Evolutionary conservation across 257 asterid species (phyloP).

Genomic region (Solanum pinnatisectum): DNA sequence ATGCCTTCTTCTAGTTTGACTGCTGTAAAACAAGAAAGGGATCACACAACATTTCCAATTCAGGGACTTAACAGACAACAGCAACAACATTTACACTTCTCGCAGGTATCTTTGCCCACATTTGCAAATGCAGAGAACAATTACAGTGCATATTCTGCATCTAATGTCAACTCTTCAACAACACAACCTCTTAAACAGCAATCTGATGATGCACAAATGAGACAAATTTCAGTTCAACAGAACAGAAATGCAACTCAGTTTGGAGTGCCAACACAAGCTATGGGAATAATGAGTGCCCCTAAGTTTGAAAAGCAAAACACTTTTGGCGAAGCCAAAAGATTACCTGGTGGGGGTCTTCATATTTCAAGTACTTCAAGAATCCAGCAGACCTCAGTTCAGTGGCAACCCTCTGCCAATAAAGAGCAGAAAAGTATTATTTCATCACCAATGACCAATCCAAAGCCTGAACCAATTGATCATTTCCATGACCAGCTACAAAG

Average conservation of each 20-base stretch:
- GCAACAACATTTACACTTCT: slow-evolving; percentile 45
- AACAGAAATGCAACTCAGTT: slow-evolving; percentile 32
- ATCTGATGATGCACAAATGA: slow-evolving; percentile 55
- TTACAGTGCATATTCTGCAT: slow-evolving; percentile 49
- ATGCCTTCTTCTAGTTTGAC: slow-evolving; percentile 28
- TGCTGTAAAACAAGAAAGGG: slow-evolving; percentile 55
- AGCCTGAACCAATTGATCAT: slow-evolving; percentile 70
- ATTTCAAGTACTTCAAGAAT: slow-evolving; percentile 26
- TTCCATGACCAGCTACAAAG: slow-evolving; percentile 47
- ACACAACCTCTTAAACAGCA: slow-evolving; percentile 46
- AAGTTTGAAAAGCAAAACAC: slow-evolving; percentile 53
- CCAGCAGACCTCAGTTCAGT: slow-evolving; percentile 34
- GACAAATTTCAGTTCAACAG: slow-evolving; percentile 56
- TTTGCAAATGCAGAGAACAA: slow-evolving; percentile 44
- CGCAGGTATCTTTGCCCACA: slow-evolving; percentile 47
- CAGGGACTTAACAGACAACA: slow-evolving; percentile 72
- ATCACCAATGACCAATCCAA: slow-evolving; percentile 43
- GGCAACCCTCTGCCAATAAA: slow-evolving; percentile 28
- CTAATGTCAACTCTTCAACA: slow-evolving; percentile 28
- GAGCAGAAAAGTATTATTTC: slow-evolving; percentile 36
- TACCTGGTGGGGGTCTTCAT: slow-evolving; percentile 27
- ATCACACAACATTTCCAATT: slow-evolving; percentile 42
- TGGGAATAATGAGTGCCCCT: slow-evolving; percentile 37
- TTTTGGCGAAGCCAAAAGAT: slow-evolving; percentile 44
- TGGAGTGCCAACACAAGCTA: slow-evolving; percentile 38